A percentile compares a stretch with the other conserved stretches of the same genome.
Conservation (phyloP, 108 stramenopile genomes). For the Bacterosira constricta region DNA sequence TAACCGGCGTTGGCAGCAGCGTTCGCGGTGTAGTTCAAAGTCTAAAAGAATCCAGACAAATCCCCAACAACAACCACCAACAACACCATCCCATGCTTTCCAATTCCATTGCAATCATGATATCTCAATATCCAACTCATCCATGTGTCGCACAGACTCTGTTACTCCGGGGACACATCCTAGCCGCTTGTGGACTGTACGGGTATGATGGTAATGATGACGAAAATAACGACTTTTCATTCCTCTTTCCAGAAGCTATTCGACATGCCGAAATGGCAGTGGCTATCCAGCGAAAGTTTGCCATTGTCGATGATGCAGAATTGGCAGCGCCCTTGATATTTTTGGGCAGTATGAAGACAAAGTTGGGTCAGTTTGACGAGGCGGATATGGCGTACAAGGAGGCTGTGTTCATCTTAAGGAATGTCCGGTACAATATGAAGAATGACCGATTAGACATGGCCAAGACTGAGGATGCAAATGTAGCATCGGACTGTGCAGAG, state of each 20-base stretch:
- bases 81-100: conserved; percentile 33
- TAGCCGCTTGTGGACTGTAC: conserved; percentile 39
- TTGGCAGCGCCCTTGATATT: conserved; percentile 40
- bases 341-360: conserved; percentile 33
- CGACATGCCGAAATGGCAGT: conserved; percentile 46
- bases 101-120: conserved; percentile 28
- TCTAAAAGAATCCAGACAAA: conserved; percentile 11
- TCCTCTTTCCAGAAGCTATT: conserved; percentile 42
- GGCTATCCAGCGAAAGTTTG: conserved; percentile 42
- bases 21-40: conserved; percentile 20
- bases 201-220: conserved; percentile 2
- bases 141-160: conserved; percentile 45
- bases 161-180: conserved; percentile 41
- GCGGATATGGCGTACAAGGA: conserved; percentile 43
- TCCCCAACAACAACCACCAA: background rate
- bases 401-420: conserved; percentile 29
- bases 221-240: conserved; percentile 16
- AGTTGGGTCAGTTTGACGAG: conserved; percentile 28
- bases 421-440: conserved; percentile 4
- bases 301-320: conserved; percentile 23
- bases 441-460: conserved; percentile 4
- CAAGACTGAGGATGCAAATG: conserved; percentile 13
- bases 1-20: conserved; percentile 16
- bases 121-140: conserved; percentile 47
- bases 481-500: background rate